phyloP scores from a whole-genome alignment of 352 stramenopile genomes.

The Albugo laibachii region DNA sequence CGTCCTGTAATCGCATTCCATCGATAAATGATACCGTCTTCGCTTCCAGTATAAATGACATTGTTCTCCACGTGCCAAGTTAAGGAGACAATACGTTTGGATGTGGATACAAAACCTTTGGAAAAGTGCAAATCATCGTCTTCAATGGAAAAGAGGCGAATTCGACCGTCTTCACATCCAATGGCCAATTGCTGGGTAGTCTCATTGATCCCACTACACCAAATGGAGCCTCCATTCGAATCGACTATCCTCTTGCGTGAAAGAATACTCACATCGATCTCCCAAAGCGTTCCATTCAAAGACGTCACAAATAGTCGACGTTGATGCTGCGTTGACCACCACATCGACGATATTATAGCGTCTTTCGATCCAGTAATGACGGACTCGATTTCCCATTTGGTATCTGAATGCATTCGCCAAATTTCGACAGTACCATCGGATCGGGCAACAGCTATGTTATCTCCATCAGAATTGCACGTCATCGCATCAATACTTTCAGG shows the following conservation, averaged over 20 bases:
- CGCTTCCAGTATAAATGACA: constrained; percentile 70
- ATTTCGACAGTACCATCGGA: constrained; percentile 68
- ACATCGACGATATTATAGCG: constrained; percentile 51
- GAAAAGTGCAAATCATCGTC: constrained; percentile 61
- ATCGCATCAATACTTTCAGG: constrained; percentile 42
- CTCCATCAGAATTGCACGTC: constrained; percentile 29
- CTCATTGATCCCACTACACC: constrained; percentile 67
- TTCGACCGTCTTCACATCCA: constrained; percentile 78
- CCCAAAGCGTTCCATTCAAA: constrained; percentile 56
- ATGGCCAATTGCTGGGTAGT: constrained; percentile 41
- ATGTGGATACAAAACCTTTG: constrained; percentile 64
- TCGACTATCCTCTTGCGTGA: constrained; percentile 62
- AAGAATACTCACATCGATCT: constrained; percentile 54
- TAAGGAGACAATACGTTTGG: constrained; percentile 58
- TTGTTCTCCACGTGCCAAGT: constrained; percentile 52
- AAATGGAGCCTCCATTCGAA: constrained; percentile 76
- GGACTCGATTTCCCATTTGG: constrained; percentile 52
- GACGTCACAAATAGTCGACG: constrained; percentile 45
- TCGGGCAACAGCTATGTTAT: constrained; percentile 45
- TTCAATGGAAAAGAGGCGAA: constrained; percentile 72
- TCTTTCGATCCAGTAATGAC: constrained; percentile 38
- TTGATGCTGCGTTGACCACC: constrained; percentile 15
- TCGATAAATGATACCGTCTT: constrained; percentile 75
- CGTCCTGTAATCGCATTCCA: constrained; percentile 60
- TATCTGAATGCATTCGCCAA: constrained; percentile 12